A percentile compares a stretch with the other conserved stretches of the same genome.
Evolutionary conservation across 257 asterid genomes (phyloP).

Genomic region (Ilex aquifolium): DNA sequence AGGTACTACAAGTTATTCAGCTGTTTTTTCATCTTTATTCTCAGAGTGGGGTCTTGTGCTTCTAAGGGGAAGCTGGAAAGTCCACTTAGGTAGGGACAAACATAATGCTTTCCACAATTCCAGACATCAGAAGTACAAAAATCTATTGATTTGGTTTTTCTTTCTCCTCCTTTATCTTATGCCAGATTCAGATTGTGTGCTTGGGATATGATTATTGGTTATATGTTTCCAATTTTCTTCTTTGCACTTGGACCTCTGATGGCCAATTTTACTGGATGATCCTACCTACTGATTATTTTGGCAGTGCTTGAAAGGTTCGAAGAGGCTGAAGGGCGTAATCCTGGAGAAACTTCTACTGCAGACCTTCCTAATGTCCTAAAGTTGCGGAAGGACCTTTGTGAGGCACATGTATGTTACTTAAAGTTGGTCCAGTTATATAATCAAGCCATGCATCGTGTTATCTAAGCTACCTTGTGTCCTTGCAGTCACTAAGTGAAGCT

Average conservation of each 20-base stretch:
- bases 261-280: background rate
- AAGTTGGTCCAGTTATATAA: background rate
- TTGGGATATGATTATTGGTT: no score
- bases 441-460: background rate
- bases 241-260: background rate
- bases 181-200: background rate
- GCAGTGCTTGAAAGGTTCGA: constrained; percentile 87
- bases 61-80: no score
- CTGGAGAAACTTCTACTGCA: constrained; percentile 65
- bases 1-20: constrained; percentile 41
- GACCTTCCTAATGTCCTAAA: constrained; percentile 61
- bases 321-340: constrained; percentile 55
- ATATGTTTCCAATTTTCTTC: no score
- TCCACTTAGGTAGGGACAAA: no score
- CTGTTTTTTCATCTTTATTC: no score
- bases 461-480: constrained; percentile 3
- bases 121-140: background rate
- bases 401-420: constrained; percentile 43
- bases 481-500: constrained; percentile 64
- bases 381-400: constrained; percentile 71
- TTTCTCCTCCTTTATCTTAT: background rate
- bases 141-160: background rate
- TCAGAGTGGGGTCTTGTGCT: background rate
- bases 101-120: no score
- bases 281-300: background rate